Base-by-base conservation (phyloP, 768 basidiomycete genomes). In the Suillus weaverae region DNA sequence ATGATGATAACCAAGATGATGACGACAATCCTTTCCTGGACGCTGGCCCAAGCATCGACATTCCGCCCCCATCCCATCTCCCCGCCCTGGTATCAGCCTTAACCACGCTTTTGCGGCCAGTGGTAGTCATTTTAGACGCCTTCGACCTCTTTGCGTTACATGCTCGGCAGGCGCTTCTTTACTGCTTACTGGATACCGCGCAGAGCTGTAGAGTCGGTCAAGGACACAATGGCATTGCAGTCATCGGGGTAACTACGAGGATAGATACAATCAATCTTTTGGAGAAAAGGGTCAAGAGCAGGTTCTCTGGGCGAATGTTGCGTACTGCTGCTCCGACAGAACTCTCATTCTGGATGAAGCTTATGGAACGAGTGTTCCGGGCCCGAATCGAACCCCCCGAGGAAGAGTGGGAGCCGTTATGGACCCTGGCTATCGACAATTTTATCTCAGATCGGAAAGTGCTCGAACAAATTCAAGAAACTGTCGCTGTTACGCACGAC, bases 231-330 rank as follows among this genome's bases (percentile, higher is more conserved):
- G 95, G 95, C 3, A 76, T 97, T 26, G 91, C 90, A 0, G 89
- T 99, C 39, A 80, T 99, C 41, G 97, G 97, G 9, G 76, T 95
- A 13, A 95, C 95, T 1, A 88, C 87, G 38, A 88, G 95, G 10
- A 84, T 96, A 30, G 95, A 99, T 70, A 91, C 94, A 20, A 84
- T 98, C 65, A 91, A 92, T 67, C 78, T 92, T 3, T 81, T 99
- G 20, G 97, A 99, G 75, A 99, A 99, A 75, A 85, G 97, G 51
- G 97, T 99, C 59, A 97, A 99, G 77, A 97, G 95, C 68, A 87
- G 97, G 4, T 99, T 99, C 78, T 98, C 96, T 2, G 94, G 95
- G 38, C 84, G 97, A 62, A 92, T 94, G 70, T 82, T 96, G 63
- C 86, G 93, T 55, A 89, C 93, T 7, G 84, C 87, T 0, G 85